Percentiles rank a stretch among this genome's conserved stretches.
These are phyloP conservation scores for Alternaria conjuncta DNA, from an alignment of 2,329 filamentous ascomycete species.

Conservation along the genomic window DNA sequence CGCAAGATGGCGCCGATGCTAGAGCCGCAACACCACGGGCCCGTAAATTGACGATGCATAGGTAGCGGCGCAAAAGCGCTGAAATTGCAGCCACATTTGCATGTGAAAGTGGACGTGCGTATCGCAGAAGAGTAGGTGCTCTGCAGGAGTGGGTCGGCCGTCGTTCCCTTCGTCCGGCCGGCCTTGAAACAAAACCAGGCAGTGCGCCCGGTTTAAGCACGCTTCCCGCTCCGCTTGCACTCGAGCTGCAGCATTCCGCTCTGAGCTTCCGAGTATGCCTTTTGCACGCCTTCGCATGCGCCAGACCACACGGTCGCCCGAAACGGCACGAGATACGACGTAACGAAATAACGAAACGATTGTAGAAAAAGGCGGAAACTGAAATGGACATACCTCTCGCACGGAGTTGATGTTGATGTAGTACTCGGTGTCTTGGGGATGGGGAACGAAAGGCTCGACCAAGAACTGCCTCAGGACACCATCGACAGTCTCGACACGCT, in stretches of 20 bases:
- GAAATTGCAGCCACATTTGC: slow-evolving; percentile 29
- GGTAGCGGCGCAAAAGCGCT: slow-evolving; percentile 19
- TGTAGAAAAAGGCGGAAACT: slow-evolving; percentile 24
- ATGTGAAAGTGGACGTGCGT: slow-evolving; percentile 46
- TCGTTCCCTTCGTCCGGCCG: slow-evolving; percentile 51
- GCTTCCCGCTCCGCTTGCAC: slow-evolving; percentile 17
- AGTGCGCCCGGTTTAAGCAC: slow-evolving; percentile 31
- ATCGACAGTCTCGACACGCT: slow-evolving; percentile 90
- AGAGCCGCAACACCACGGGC: slow-evolving; percentile 44
- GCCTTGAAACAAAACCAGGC: slow-evolving; percentile 45
- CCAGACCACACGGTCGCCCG: background rate
- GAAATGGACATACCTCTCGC: slow-evolving; percentile 81
- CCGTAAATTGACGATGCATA: slow-evolving; percentile 22
- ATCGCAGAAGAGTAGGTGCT: slow-evolving; percentile 37
- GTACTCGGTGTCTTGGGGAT: slow-evolving; percentile 95
- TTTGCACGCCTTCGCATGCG: slow-evolving; percentile 6
- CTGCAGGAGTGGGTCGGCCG: slow-evolving; percentile 47
- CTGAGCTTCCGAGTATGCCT: slow-evolving; percentile 17
- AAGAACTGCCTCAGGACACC: slow-evolving; percentile 94
- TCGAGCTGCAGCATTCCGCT: slow-evolving; percentile 15
- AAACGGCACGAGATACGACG: slow-evolving; percentile 7
- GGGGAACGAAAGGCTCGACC: slow-evolving; percentile 97
- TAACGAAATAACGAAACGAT: background rate
- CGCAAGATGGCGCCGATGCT: slow-evolving; percentile 25
- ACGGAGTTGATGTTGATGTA: slow-evolving; percentile 99